Conservation (phyloP, 495 filamentous ascomycete genomes). For the Symbiotaphrina buchneri region DNA sequence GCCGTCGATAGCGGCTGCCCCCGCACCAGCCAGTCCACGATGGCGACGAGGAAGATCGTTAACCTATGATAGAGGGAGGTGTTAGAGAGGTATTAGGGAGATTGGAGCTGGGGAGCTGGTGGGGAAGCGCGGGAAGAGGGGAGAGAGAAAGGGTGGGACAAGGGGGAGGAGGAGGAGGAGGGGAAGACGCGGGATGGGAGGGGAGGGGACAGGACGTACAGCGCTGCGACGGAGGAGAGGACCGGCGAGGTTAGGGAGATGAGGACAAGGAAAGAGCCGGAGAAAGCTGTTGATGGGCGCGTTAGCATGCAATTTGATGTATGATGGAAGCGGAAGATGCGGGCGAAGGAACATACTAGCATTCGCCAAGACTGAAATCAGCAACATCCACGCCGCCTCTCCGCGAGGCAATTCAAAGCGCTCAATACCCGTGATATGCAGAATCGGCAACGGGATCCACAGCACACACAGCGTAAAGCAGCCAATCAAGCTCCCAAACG, state of each 20-base stretch:
- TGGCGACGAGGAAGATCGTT: conserved; percentile 88
- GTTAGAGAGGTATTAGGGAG: neutral
- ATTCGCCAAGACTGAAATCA: conserved; percentile 64
- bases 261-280: conserved; percentile 79
- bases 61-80: conserved; percentile 16
- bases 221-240: conserved; percentile 69
- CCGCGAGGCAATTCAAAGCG: conserved; percentile 61
- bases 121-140: neutral
- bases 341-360: conserved; percentile 28
- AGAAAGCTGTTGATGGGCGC: conserved; percentile 31
- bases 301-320: no score
- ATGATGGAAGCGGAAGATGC: neutral
- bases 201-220: conserved; percentile 13
- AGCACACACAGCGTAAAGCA: conserved; percentile 62
- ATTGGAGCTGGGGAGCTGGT: neutral
- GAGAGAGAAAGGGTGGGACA: no score
- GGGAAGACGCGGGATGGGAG: neutral
- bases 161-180: neutral
- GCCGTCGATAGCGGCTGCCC: conserved; percentile 50
- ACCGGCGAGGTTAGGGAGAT: conserved; percentile 87
- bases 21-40: conserved; percentile 71
- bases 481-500: conserved; percentile 72
- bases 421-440: conserved; percentile 60
- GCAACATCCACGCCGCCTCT: conserved; percentile 52
- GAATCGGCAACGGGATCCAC: conserved; percentile 76